Conservation (phyloP, 2,329 filamentous ascomycete genomes). For the Penicillium sp. region DNA sequence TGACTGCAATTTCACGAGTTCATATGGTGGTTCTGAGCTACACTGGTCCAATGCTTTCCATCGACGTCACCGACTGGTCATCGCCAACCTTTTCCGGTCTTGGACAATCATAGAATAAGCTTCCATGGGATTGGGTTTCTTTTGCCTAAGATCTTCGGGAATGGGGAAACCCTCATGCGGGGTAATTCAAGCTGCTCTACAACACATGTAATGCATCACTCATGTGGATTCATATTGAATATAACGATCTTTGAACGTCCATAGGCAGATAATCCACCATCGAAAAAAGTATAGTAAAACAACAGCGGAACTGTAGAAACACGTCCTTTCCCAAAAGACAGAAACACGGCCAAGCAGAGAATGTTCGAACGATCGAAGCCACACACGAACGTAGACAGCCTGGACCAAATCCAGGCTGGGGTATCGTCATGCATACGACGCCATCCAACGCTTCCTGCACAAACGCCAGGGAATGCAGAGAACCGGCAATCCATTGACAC, state of each 20-base stretch:
- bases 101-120: no score
- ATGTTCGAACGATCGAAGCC: constrained; percentile 15
- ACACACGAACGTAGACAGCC: constrained; percentile 20
- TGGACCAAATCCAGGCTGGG: constrained; percentile 22
- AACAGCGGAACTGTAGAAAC: constrained; percentile 16
- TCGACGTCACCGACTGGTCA: constrained; percentile 28
- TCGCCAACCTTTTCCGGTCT: constrained; percentile 10
- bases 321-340: background rate
- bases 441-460: constrained; percentile 27
- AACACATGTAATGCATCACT: background rate
- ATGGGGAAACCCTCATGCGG: constrained; percentile 9
- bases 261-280: constrained; percentile 11
- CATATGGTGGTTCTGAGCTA: constrained; percentile 1
- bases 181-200: constrained; percentile 7
- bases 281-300: constrained; percentile 23
- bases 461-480: constrained; percentile 30
- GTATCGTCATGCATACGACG: constrained; percentile 34
- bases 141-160: background rate
- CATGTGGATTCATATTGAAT: constrained; percentile 18
- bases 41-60: constrained; percentile 3
- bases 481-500: constrained; percentile 11
- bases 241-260: constrained; percentile 2
- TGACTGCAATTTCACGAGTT: background rate
- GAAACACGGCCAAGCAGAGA: background rate
- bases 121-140: background rate